These are phyloP conservation scores for Usnea hakonensis DNA, from an alignment of 495 filamentous ascomycete genomes.

Conservation along the genomic window DNA sequence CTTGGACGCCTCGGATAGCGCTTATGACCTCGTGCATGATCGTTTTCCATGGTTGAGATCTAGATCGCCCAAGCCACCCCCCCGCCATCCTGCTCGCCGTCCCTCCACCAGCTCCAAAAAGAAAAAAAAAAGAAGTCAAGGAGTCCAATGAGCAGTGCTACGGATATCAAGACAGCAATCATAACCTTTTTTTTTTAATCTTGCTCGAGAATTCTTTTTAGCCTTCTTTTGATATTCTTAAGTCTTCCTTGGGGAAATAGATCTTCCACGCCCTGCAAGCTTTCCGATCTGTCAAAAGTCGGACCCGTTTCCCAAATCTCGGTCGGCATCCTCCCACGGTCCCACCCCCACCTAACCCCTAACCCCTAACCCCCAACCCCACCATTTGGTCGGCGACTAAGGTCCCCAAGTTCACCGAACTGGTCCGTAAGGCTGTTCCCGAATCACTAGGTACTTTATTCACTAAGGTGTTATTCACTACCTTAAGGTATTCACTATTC, in stretches of 20 bases:
- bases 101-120: too few relatives aligned
- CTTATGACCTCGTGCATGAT: neutral
- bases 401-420: neutral
- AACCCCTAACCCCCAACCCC: conserved; percentile 1
- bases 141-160: neutral
- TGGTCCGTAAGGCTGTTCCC: conserved; percentile 10
- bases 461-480: too few relatives aligned
- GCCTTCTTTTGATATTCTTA: too few relatives aligned
- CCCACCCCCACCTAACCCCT: too few relatives aligned
- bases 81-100: too few relatives aligned
- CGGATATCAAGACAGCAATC: neutral
- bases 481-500: too few relatives aligned
- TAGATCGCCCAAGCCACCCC: conserved; percentile 10
- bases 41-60: conserved; percentile 1
- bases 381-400: neutral
- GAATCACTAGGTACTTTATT: too few relatives aligned
- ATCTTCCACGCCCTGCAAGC: neutral
- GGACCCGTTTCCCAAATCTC: conserved; percentile 5
- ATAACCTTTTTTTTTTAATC: neutral
- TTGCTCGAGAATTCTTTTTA: too few relatives aligned
- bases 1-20: neutral
- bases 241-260: neutral
- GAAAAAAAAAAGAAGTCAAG: too few relatives aligned
- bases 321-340: too few relatives aligned
- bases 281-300: conserved; percentile 8